A percentile compares a stretch with the other conserved stretches of the same genome.
phyloP scores from a whole-genome alignment of 768 basidiomycete genomes.

The Lactarius hengduanensis region DNA sequence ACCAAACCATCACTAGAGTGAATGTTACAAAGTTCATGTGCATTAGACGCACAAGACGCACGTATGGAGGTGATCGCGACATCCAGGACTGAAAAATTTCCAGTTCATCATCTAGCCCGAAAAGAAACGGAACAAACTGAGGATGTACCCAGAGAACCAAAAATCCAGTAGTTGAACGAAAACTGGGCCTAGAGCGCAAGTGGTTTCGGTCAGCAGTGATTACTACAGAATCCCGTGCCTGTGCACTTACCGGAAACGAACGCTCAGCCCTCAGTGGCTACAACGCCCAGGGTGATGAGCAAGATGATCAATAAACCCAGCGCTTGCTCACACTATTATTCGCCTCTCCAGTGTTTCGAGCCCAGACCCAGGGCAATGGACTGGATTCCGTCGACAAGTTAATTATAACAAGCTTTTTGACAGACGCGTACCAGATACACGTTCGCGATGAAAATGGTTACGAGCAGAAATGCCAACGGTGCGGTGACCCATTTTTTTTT shows the following conservation, averaged over 20 bases:
- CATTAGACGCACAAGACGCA: slow-evolving; percentile 28
- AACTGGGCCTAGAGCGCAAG: slow-evolving; percentile 37
- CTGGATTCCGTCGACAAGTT: not conserved
- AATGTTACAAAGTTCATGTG: slow-evolving; percentile 7
- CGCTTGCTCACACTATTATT: slow-evolving; percentile 25
- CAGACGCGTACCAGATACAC: slow-evolving; percentile 38
- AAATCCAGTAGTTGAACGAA: slow-evolving; percentile 48
- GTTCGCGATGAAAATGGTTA: slow-evolving; percentile 41
- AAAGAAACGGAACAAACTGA: not conserved
- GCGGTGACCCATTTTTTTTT: slow-evolving; percentile 39
- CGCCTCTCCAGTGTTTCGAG: slow-evolving; percentile 13
- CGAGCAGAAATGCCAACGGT: slow-evolving; percentile 38
- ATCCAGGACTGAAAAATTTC: slow-evolving; percentile 39
- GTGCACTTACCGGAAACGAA: slow-evolving; percentile 21
- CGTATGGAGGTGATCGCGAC: slow-evolving; percentile 41
- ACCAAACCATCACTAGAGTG: slow-evolving; percentile 39
- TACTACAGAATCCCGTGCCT: not conserved
- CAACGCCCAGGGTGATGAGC: not conserved
- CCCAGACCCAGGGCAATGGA: slow-evolving; percentile 20
- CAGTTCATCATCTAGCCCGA: not conserved
- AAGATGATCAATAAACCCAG: not conserved
- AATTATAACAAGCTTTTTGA: not conserved
- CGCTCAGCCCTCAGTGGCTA: slow-evolving; percentile 26
- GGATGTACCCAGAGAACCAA: slow-evolving; percentile 42
- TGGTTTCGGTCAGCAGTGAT: slow-evolving; percentile 2